These are phyloP conservation scores for Bothia castanella DNA, from an alignment of 1,284 basidiomycete species.

Conservation along the genomic window DNA sequence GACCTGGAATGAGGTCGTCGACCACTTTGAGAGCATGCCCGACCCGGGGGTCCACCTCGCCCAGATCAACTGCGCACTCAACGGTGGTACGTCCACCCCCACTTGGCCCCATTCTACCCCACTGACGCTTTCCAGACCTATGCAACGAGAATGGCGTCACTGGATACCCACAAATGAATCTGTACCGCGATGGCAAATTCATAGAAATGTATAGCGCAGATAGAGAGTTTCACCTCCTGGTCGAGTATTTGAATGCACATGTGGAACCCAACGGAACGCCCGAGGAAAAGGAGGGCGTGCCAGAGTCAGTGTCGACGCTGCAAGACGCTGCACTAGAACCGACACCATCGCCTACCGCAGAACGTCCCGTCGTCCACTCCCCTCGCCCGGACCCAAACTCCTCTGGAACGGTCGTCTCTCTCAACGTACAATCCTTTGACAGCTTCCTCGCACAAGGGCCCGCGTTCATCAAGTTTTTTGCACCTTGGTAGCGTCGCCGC, in stretches of 20 bases:
- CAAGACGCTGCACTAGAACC: not conserved
- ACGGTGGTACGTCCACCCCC: conserved; percentile 61
- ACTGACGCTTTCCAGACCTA: conserved; percentile 54
- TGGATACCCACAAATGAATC: conserved; percentile 77
- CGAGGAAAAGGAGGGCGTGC: not conserved
- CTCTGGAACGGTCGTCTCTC: conserved; percentile 56
- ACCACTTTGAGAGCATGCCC: conserved; percentile 51
- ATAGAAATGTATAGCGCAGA: conserved; percentile 56
- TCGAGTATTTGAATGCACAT: conserved; percentile 46
- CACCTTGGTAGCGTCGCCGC: conserved; percentile 62
- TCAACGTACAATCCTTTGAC: conserved; percentile 53
- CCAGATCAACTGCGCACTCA: conserved; percentile 80
- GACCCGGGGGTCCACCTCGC: conserved; percentile 68
- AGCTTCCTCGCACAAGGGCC: conserved; percentile 54
- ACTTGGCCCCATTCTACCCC: not conserved
- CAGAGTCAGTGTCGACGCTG: conserved; percentile 2
- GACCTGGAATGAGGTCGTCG: conserved; percentile 75
- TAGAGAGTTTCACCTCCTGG: conserved; percentile 48
- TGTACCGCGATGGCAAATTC: conserved; percentile 68
- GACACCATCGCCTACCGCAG: conserved; percentile 11
- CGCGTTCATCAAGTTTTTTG: conserved; percentile 86
- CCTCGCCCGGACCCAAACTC: conserved; percentile 45
- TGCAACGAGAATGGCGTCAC: conserved; percentile 67
- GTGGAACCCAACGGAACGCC: conserved; percentile 20
- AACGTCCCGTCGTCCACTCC: conserved; percentile 15